phyloP scores from a whole-genome alignment of 192 early-diverging fungal species.

The Entophlyctis helioformis region DNA sequence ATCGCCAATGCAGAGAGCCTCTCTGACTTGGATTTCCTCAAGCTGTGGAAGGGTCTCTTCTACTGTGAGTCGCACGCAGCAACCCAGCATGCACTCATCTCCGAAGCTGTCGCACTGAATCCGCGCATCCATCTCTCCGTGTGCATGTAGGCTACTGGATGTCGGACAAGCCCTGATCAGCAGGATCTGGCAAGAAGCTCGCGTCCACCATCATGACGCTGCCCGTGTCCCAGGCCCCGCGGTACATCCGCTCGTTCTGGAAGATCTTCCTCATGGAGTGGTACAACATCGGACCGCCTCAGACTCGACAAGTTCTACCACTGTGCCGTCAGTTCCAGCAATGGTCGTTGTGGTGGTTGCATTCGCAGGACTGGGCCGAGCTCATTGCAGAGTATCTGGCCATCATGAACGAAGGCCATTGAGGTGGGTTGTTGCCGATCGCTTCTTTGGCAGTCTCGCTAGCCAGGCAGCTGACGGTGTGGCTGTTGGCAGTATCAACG shows the following conservation, averaged over 20 bases:
- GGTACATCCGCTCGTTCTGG: conserved; percentile 56
- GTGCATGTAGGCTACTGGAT: conserved; percentile 97
- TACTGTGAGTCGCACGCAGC: conserved; percentile 51
- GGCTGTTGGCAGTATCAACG: conserved; percentile 33
- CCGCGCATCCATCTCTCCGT: too few species aligned
- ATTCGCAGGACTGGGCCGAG: conserved; percentile 39
- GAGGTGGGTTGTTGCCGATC: conserved; percentile 44
- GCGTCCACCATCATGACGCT: conserved; percentile 42
- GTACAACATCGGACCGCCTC: conserved; percentile 66
- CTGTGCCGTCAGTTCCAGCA: conserved; percentile 52
- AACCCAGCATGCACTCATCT: too few species aligned
- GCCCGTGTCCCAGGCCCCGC: conserved; percentile 28
- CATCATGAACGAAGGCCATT: conserved; percentile 49
- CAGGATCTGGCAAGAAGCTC: conserved; percentile 77
- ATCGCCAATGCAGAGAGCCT: too few species aligned
- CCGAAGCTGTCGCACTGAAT: too few species aligned
- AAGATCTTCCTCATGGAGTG: conserved; percentile 54
- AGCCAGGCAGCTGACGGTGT: neutral
- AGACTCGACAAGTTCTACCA: conserved; percentile 73
- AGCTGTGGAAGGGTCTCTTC: conserved; percentile 88
- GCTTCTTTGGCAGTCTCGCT: neutral
- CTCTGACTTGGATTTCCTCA: conserved; percentile 57
- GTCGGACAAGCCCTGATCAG: conserved; percentile 92
- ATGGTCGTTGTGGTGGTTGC: conserved; percentile 49
- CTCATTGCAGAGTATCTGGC: conserved; percentile 34